phyloP scores from a whole-genome alignment of 78 protist genomes.

The Dictyostelium purpureum region DNA sequence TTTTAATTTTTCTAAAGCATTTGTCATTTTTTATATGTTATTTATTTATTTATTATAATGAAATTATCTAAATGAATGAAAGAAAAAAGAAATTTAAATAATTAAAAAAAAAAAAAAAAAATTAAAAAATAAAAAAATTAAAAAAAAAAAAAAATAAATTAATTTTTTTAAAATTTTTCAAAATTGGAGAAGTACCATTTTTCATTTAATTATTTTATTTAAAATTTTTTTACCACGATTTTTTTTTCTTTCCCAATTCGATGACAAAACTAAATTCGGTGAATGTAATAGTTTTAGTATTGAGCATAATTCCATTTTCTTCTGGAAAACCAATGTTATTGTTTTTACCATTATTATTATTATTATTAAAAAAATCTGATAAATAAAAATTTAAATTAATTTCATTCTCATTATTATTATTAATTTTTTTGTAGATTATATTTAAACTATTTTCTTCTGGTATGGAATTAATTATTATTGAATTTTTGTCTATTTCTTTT shows the following conservation, averaged over 20 bases:
- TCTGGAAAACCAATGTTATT: neutral
- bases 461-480: neutral
- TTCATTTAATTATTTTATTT: too few relatives aligned
- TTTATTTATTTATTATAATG: neutral
- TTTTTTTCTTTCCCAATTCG: neutral
- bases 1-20: constrained; percentile 69
- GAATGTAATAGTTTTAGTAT: neutral
- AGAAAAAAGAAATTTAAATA: neutral
- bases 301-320: neutral
- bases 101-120: constrained; percentile 1
- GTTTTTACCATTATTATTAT: neutral
- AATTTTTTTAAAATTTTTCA: neutral
- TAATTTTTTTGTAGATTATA: too few relatives aligned
- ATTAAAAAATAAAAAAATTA: neutral
- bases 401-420: too few relatives aligned
- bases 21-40: constrained; percentile 16
- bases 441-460: too few relatives aligned
- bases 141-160: neutral
- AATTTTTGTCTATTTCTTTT: neutral
- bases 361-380: too few relatives aligned
- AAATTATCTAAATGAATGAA: neutral
- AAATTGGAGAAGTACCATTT: too few relatives aligned
- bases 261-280: neutral
- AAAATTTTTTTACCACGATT: too few relatives aligned
- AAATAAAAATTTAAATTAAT: neutral